Evolutionary conservation across 768 basidiomycete species (phyloP), one percentile per base, ranked within the genome.

Genomic region (Lanmaoa rubissima): DNA sequence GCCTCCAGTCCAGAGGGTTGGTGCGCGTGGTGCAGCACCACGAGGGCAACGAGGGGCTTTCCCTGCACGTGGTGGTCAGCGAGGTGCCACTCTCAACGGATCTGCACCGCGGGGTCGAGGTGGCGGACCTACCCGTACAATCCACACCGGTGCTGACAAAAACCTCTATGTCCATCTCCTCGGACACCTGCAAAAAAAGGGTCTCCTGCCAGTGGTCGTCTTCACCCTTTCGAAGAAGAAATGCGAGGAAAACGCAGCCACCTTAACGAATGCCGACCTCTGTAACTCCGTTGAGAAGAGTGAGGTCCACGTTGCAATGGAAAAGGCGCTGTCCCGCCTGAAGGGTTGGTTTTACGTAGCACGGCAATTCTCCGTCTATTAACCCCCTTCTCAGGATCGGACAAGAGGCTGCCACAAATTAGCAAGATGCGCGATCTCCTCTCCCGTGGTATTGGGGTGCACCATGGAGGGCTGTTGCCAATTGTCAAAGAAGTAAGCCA

Each of bases 171-270:
- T 96, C 19, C 94, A 98, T 65, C 79, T 99, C 48, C 79, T 99
- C 41, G 87, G 86, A 2, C 82, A 90, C 65, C 79, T 99, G 55
- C 84, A 87, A 66, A 98, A 98, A 75, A 86, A 89, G 60, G 75
- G 79, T 19, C 80, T 99, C 5, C 80, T 99, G 9, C 97, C 97
- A 1, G 94, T 95, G 14, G 97, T 99, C 34, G 84, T 97, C 31
- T 99, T 99, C 74, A 95, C 96, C 0, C 88, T 99, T 62, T 97
- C 94, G 31, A 99, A 99, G 78, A 95, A 94, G 72, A 79, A 84
- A 53, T 99, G 97, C 67, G 97, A 99, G 74, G 97, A 98, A 74
- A 92, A 99, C 67, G 97, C 97, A 5, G 81, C 79, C 10, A 97
- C 92, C 3, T 74, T 99, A 53, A 89, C 86, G 1, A 94, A 95